Evolutionary conservation across 768 basidiomycete genomes (phyloP).

Genomic region (Suillus luteus): DNA sequence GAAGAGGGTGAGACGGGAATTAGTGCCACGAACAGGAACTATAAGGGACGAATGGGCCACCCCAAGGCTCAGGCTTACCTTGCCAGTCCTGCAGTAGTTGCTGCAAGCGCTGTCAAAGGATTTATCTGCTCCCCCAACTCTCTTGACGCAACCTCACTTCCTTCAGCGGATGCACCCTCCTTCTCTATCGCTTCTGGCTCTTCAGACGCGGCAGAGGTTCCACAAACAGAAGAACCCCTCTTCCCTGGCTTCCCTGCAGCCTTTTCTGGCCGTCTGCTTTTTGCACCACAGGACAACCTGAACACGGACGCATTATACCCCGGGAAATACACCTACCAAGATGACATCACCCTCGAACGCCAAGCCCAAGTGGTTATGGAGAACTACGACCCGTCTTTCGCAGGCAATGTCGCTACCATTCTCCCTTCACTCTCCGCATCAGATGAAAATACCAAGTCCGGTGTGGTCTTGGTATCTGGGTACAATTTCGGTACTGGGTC

Average conservation of each 20-base stretch:
- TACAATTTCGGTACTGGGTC: slow-evolving; percentile 99
- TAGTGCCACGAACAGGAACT: slow-evolving; percentile 97
- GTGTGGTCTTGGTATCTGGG: slow-evolving; percentile 84
- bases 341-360: slow-evolving; percentile 93
- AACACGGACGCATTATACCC: slow-evolving; percentile 99
- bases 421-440: slow-evolving; percentile 18
- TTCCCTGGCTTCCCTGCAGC: slow-evolving; percentile 79
- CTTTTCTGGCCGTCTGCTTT: slow-evolving; percentile 87
- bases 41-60: slow-evolving; percentile 98
- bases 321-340: slow-evolving; percentile 98
- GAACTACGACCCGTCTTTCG: slow-evolving; percentile 94
- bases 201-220: slow-evolving; percentile 30
- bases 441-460: slow-evolving; percentile 44
- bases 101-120: slow-evolving; percentile 91
- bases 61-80: slow-evolving; percentile 95
- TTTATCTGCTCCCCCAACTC: slow-evolving; percentile 84
- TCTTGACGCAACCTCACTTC: slow-evolving; percentile 54
- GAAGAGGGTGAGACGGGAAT: slow-evolving; percentile 96
- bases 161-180: slow-evolving; percentile 51
- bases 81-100: slow-evolving; percentile 95
- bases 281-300: slow-evolving; percentile 94
- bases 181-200: slow-evolving; percentile 51
- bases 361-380: slow-evolving; percentile 99
- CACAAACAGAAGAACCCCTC: slow-evolving; percentile 56
- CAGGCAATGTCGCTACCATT: slow-evolving; percentile 62